Base-by-base conservation (phyloP, 495 filamentous ascomycete species). In the Bryoglossum gracile region DNA sequence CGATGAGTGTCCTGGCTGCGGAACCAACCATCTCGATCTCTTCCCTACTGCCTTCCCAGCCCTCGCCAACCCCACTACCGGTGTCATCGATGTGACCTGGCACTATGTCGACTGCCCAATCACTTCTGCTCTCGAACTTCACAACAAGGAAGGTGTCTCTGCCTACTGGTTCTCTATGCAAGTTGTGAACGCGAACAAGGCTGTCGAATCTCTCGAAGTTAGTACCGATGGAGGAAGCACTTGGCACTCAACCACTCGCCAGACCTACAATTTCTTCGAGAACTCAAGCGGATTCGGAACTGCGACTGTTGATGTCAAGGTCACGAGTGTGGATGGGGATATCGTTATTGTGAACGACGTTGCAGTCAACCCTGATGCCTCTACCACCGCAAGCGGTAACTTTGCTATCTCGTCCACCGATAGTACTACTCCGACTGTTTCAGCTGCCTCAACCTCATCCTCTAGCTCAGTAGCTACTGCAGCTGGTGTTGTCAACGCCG, bases 251-350 rank as follows among this genome's bases (percentile, higher is more conserved):
- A 76, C 76, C 2, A 68, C 66, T 2, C 57, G 77, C 6, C 61
- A 66, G 24, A 60, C 62, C 19, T 81, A 82, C 56, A 82, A 82
- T 65, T 82, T 68, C 65, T 82, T 82, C 48, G 73, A 81, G 67
- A 68, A 74, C 47, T 19, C 57, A 1, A 65, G 65, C 33, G 78
- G 78, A 0, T 77, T 78, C 46, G 72, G 74, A 0, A 69, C 67
- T 0, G 66, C 68, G 4, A 73, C 55, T 14, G 73, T 80, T 2
- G 67, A 73, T 61, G 70, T 81, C 1, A 64, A 68, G 24, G 67
- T 81, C 25, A 81, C 73, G 0, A 71, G 72, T 35, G 48, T 66
- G n/a, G 66, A 62, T 50, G 75, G 75, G 0, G 63, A 65, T 46
- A 41, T 41, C 2, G 40, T 64, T 6, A 43, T 58, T 33, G 55